phyloP scores from a whole-genome alignment of 768 basidiomycete species.

The Tylopilus felleus region DNA sequence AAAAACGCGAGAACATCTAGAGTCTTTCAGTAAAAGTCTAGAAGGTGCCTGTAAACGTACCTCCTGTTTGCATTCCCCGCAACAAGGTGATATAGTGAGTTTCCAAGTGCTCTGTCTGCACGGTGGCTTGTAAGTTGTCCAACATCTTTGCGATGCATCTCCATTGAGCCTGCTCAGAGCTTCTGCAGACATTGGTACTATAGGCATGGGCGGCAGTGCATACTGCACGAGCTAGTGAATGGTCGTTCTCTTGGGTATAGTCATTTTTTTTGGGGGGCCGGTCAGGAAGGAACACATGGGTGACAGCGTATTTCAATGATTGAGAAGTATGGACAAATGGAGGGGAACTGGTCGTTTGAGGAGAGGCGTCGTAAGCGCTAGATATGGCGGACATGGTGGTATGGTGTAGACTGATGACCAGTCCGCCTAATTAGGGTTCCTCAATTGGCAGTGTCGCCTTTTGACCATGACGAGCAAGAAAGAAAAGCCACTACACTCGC shows the following conservation, averaged over 20 bases:
- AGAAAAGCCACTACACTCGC: constrained; percentile 81
- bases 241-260: background rate
- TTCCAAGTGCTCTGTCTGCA: background rate
- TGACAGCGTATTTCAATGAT: background rate
- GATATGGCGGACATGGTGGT: too few relatives aligned
- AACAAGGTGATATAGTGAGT: background rate
- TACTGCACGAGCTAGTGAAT: background rate
- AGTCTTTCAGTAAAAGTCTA: too few relatives aligned
- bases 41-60: background rate
- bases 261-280: background rate
- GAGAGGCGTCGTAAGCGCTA: too few relatives aligned
- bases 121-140: background rate
- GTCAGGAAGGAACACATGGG: background rate
- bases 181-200: background rate
- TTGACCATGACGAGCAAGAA: constrained; percentile 49
- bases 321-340: background rate
- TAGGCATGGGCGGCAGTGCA: background rate
- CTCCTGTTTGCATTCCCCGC: background rate
- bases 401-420: too few relatives aligned
- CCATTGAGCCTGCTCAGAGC: background rate
- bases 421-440: background rate
- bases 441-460: background rate
- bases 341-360: too few relatives aligned
- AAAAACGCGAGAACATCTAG: too few relatives aligned
- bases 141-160: background rate